Base-by-base conservation (phyloP, 768 basidiomycete genomes). In the Russula foetens region DNA sequence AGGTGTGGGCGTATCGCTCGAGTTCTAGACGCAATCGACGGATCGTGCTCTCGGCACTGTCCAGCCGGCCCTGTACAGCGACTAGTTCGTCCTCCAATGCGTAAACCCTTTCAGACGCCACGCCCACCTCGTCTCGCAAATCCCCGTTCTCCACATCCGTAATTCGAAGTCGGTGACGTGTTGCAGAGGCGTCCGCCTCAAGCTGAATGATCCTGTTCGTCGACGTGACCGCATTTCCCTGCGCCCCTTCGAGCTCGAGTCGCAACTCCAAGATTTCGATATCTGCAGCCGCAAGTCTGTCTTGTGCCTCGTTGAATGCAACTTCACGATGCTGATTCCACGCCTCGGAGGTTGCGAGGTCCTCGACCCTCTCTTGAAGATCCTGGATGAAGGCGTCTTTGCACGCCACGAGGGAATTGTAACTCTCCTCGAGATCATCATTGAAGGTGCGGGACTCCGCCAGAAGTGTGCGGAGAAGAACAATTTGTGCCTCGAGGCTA, bases 161-260 rank as follows among this genome's bases (percentile, higher is more conserved):
- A 19, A 55, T 44, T 46, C 31, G 56, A 14, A 56, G 38, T 50
- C 52, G 59, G 21, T 56, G 45, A 19, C 65, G 65, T 6, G 33
- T 29, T 29, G 44, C 41, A 38, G 50, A 48, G 38, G 41, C 49
- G 11, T 66, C 63, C 17, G 56, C 53, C 44, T 66, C 65, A 28
- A 66, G 65, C n/a, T 58, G 63, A 23, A 66, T 56, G 52, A 66
- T 66, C 53, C 63, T 51, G 54, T 66, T 66, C 35, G 65, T 66
- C 31, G 63, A 58, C 23, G 31, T 41, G 29, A 65, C 59, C 14
- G 65, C 65, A 26, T 60, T 66, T 35, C 31, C 56, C 50, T 60
- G 63, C 29, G 63, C 65, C 1, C 63, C 59, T 39, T 66, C 63
- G 47, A 66, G 51, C 33, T 57, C 59, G 35, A 58, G 53, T 24